phyloP scores from a whole-genome alignment of 2,329 filamentous ascomycete genomes.

The Diatrype stigma region DNA sequence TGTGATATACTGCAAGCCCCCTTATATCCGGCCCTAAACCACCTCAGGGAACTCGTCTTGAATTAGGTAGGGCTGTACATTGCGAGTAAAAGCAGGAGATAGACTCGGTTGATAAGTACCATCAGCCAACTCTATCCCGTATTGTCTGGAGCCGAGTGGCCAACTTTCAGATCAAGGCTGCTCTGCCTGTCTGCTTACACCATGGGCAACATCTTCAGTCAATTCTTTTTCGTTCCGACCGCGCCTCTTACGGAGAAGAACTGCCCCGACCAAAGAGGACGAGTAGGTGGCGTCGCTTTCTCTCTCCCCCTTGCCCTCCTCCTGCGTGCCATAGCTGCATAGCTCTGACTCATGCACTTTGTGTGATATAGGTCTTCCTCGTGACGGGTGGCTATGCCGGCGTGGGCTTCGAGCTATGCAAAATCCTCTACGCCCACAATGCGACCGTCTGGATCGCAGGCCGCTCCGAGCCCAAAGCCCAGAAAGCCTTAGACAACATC shows the following conservation, averaged over 20 bases:
- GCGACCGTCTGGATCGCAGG: constrained; percentile 8
- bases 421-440: constrained; percentile 7
- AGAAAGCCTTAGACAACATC: constrained; percentile 2
- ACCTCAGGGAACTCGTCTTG: too few relatives aligned
- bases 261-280: constrained; percentile 19
- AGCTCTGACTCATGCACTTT: neutral
- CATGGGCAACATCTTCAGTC: constrained; percentile 22
- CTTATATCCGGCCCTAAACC: too few relatives aligned
- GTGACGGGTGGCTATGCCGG: constrained; percentile 10
- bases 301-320: neutral
- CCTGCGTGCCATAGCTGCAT: neutral
- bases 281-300: constrained; percentile 9
- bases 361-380: constrained; percentile 1
- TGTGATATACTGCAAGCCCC: too few relatives aligned
- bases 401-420: constrained; percentile 10
- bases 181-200: too few relatives aligned
- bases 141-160: too few relatives aligned
- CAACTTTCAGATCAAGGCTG: too few relatives aligned
- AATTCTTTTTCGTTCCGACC: constrained; percentile 17
- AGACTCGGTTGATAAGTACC: too few relatives aligned
- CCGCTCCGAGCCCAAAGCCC: constrained; percentile 1
- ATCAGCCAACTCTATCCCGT: too few relatives aligned
- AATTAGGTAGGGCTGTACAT: too few relatives aligned
- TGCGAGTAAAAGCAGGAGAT: too few relatives aligned
- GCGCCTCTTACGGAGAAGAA: constrained; percentile 20